A percentile compares a stretch with the other conserved stretches of the same genome.
These are phyloP conservation scores for Verticillium nubilum DNA, from an alignment of 2,329 filamentous ascomycete species.

Conservation along the genomic window DNA sequence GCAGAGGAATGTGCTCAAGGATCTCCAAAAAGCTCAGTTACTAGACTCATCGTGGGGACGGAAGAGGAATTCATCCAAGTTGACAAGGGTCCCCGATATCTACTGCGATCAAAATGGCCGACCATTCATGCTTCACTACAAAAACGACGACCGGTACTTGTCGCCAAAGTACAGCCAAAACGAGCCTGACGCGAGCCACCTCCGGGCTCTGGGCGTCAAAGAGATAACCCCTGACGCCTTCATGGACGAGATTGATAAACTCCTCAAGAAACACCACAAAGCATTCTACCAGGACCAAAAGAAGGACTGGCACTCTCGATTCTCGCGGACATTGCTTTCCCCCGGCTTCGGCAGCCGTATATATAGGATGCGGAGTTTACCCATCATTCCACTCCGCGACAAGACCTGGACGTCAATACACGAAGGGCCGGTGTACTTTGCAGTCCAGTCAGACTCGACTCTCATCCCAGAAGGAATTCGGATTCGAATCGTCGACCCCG, in stretches of 20 bases:
- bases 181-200: not conserved
- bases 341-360: not conserved
- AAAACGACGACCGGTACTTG: not conserved
- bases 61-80: not conserved
- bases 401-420: conserved; percentile 1
- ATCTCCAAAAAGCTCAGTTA: not conserved
- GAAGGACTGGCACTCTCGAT: conserved; percentile 1
- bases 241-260: not conserved
- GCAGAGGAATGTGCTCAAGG: not conserved
- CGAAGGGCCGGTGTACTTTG: not conserved
- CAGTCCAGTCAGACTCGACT: not conserved
- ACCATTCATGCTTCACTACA: not conserved
- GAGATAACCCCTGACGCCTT: not conserved
- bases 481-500: conserved; percentile 2
- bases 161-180: not conserved
- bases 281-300: not conserved
- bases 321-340: not conserved
- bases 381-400: conserved; percentile 5
- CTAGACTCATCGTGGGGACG: not conserved
- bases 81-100: not conserved
- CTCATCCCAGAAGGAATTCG: conserved; percentile 1
- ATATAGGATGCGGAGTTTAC: not conserved
- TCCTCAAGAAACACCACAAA: not conserved
- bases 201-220: not conserved
- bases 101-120: not conserved